Evolutionary conservation across 2,329 filamentous ascomycete genomes (phyloP), one percentile per base, ranked within the genome.

Genomic region (Fusarium oligoseptatum): DNA sequence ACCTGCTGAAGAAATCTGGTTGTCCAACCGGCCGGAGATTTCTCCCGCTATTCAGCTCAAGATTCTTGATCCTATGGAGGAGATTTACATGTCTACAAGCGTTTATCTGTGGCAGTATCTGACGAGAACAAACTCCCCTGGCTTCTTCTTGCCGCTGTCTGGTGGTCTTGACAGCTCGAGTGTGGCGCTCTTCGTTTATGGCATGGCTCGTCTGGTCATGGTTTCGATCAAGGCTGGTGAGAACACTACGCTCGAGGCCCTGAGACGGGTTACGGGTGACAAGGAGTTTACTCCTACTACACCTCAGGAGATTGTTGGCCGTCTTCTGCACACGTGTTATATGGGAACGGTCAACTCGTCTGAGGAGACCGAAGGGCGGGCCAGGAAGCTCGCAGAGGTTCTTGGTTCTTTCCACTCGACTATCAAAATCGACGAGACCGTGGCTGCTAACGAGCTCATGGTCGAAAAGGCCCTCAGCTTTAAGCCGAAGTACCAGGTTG

Each of bases 41-140:
- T 79, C 11, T 77, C 82, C 24, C 63, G 82, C 4, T 79, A 76
- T 45, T 64, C 79, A 66, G 10, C 70, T 78, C 22, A 67, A 70
- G n/a, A 66, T 80, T n/a, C 60, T 74, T 4, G 73, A 79, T 24
- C 79, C 80, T 2, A 80, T 81, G 78, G 78, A 81, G 58, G 81
- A 83, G 57, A 82, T 83, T 37, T 72, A 78, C 48, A 71, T 80
- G 62, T 77, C 79, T 1, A 74, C 76, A 15, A 68, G 79, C 4
- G 78, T 80, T 17, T 80, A 71, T 14, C 32, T 69, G 11, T 69
- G 67, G 62, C 87, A 91, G 74, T 91, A 91, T 74, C 82, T 56
- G 17, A 56, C 50, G 2, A 4, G 50, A 20, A 36, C 50, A 32
- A 56, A 36, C 32, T 32, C 50, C 2, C 27, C 50, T 6, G 50